Percentiles rank a stretch among this genome's conserved stretches.
Conservation (phyloP, 1,284 basidiomycete genomes). For the Sporisorium graminicola region DNA sequence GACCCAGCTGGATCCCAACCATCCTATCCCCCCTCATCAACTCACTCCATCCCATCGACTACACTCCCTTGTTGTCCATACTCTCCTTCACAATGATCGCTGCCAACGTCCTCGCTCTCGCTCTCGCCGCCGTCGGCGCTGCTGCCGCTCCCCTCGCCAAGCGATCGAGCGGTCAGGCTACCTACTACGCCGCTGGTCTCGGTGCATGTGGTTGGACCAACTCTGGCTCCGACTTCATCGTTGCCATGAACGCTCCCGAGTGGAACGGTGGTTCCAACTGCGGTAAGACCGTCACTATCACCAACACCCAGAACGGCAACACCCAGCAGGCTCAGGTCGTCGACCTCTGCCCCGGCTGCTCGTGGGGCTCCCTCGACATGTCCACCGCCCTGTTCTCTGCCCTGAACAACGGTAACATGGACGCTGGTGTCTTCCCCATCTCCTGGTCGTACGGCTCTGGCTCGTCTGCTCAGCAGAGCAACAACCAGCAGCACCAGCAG, state of each 20-base stretch:
- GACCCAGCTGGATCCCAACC: background rate
- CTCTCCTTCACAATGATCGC: conserved; percentile 53
- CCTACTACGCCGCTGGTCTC: conserved; percentile 61
- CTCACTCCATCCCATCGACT: background rate
- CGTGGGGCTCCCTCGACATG: conserved; percentile 81
- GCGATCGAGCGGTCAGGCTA: conserved; percentile 54
- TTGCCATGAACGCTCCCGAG: conserved; percentile 64
- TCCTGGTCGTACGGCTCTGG: conserved; percentile 55
- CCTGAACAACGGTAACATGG: conserved; percentile 63
- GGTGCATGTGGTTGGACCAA: conserved; percentile 55
- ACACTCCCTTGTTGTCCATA: background rate
- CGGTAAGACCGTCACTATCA: conserved; percentile 77
- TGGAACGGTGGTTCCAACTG: conserved; percentile 71
- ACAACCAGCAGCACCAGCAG: conserved; percentile 39
- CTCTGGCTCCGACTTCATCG: conserved; percentile 60
- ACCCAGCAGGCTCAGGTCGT: conserved; percentile 76
- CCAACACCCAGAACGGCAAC: conserved; percentile 75
- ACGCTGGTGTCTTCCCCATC: conserved; percentile 65
- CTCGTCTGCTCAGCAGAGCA: conserved; percentile 35
- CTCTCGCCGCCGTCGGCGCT: conserved; percentile 53
- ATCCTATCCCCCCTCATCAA: conserved; percentile 9
- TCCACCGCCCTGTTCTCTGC: conserved; percentile 78
- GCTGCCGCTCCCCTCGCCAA: conserved; percentile 53
- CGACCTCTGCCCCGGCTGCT: conserved; percentile 81
- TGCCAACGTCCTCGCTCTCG: conserved; percentile 53